Evolutionary conservation across 345 rosid genomes (phyloP).

Genomic region (Capsella bursapastoris): DNA sequence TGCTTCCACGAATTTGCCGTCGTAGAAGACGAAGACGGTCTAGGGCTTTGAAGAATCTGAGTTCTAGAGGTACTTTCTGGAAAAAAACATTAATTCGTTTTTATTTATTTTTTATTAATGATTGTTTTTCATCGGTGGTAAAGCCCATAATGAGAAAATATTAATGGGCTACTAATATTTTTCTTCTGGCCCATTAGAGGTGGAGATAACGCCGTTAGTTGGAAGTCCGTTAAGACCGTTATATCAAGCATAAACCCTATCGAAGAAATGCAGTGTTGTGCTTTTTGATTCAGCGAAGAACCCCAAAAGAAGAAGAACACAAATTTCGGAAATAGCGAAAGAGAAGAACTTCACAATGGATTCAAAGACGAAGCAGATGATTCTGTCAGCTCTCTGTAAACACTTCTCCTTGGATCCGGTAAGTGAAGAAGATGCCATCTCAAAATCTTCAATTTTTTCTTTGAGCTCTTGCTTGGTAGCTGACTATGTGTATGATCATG

Average conservation of each 20-base stretch:
- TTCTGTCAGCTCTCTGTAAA: constrained; percentile 61
- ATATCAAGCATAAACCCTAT: constrained; percentile 38
- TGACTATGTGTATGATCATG: constrained; percentile 14
- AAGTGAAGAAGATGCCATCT: constrained; percentile 34
- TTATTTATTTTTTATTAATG: neutral
- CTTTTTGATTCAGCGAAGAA: neutral
- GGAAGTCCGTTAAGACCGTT: constrained; percentile 34
- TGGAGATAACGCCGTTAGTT: constrained; percentile 40
- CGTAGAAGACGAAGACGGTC: constrained; percentile 22
- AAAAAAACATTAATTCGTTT: neutral
- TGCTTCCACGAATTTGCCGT: constrained; percentile 9
- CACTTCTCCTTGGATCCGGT: constrained; percentile 64
- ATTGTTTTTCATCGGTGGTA: neutral
- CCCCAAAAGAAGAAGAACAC: neutral
- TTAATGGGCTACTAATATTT: neutral
- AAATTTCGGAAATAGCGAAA: constrained; percentile 1
- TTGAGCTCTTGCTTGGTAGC: constrained; percentile 14
- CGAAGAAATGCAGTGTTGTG: constrained; percentile 28
- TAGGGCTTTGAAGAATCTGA: constrained; percentile 32
- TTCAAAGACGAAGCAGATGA: constrained; percentile 50
- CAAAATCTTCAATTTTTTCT: constrained; percentile 7
- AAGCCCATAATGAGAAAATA: constrained; percentile 16
- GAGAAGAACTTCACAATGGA: constrained; percentile 32
- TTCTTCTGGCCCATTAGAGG: neutral
- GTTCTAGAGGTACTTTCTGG: no score